A percentile compares a stretch with the other conserved stretches of the same genome.
Evolutionary conservation across 345 rosid species (phyloP).

Genomic region (Eucalyptus leucophloia): DNA sequence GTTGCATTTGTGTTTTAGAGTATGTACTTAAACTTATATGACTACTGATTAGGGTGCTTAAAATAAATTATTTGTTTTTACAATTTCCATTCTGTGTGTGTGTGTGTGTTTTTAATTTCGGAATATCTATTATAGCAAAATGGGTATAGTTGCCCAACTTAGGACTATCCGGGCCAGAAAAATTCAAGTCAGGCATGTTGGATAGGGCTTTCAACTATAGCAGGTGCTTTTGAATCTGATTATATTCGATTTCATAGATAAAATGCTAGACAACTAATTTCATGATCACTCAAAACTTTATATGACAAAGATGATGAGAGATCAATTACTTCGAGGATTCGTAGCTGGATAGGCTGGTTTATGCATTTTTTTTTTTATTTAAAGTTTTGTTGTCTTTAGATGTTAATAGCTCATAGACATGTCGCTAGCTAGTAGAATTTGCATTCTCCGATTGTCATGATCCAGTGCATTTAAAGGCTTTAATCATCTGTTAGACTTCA

Average conservation of each 20-base stretch:
- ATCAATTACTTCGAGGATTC: not conserved
- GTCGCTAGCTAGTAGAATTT: not conserved
- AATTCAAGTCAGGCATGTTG: not conserved
- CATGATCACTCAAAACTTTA: not conserved
- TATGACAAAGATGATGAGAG: not conserved
- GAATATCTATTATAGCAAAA: not conserved
- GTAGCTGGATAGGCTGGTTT: not conserved
- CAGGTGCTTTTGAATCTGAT: too few relatives aligned
- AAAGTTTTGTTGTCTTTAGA: not conserved
- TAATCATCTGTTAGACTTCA: not conserved
- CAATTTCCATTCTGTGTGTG: too few relatives aligned
- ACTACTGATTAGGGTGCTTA: too few relatives aligned
- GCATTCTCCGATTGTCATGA: not conserved
- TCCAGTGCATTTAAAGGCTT: not conserved
- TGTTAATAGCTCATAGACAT: not conserved
- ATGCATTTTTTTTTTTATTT: too few relatives aligned
- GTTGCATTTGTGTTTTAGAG: too few relatives aligned
- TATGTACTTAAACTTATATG: too few relatives aligned
- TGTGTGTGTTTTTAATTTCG: too few relatives aligned
- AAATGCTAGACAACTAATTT: not conserved
- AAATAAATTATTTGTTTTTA: too few relatives aligned
- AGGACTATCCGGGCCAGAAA: not conserved
- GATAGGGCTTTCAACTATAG: not conserved
- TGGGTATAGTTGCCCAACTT: not conserved
- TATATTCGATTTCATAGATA: not conserved